A percentile compares a stretch with the other conserved stretches of the same genome.
phyloP scores from a whole-genome alignment of 306 rosid species.

The Neltuma alba region DNA sequence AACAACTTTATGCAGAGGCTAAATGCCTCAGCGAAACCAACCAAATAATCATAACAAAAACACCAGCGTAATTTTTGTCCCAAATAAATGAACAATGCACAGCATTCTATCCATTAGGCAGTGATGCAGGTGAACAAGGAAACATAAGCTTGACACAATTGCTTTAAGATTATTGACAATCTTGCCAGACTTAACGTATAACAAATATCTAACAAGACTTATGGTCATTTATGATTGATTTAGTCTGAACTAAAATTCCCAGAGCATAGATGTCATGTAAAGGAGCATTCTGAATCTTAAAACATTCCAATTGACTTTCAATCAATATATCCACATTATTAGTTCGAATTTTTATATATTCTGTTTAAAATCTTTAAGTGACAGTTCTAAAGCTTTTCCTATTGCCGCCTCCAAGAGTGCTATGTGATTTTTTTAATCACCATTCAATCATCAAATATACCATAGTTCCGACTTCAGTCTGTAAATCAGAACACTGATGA shows the following conservation, averaged over 20 bases:
- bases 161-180: not conserved
- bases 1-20: slow-evolving; percentile 1
- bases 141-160: not conserved
- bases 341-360: not conserved
- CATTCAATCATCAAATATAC: not conserved
- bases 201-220: not conserved
- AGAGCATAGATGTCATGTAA: not conserved
- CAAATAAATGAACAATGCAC: not conserved
- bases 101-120: not conserved
- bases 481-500: not conserved
- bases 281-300: not conserved
- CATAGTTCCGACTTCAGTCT: not conserved
- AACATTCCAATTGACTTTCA: not conserved
- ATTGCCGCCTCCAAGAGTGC: not conserved
- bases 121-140: not conserved
- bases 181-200: not conserved
- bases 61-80: not conserved
- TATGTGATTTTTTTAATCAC: not conserved
- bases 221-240: not conserved
- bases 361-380: not conserved
- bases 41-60: slow-evolving; percentile 6
- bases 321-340: not conserved
- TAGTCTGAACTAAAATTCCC: not conserved
- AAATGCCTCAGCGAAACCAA: not conserved
- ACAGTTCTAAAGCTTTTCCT: not conserved